These are phyloP conservation scores for Apiospora saccharicola DNA, from an alignment of 2,329 filamentous ascomycete genomes.

Conservation along the genomic window DNA sequence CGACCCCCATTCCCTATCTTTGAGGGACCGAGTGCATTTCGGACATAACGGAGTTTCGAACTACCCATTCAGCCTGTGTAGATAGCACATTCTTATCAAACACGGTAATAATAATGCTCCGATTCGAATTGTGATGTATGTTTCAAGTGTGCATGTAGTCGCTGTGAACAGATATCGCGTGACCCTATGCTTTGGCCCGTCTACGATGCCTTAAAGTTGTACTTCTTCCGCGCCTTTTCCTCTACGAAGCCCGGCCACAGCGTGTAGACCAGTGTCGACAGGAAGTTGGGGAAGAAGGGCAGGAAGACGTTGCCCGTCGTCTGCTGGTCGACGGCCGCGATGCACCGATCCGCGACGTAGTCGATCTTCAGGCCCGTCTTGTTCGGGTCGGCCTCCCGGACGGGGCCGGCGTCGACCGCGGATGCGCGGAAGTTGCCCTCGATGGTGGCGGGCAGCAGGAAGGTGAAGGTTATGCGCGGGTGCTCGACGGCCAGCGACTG, in stretches of 20 bases:
- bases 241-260: constrained; percentile 43
- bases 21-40: neutral
- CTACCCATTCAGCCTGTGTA: neutral
- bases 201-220: constrained; percentile 34
- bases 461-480: constrained; percentile 40
- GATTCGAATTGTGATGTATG: too few species aligned
- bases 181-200: too few species aligned
- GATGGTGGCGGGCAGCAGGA: constrained; percentile 43
- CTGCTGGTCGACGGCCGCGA: constrained; percentile 39
- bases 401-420: constrained; percentile 41
- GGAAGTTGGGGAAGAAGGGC: constrained; percentile 41
- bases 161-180: neutral
- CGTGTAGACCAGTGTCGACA: constrained; percentile 42
- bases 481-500: constrained; percentile 46
- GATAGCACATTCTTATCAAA: neutral
- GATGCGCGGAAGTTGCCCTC: constrained; percentile 45
- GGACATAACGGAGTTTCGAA: neutral
- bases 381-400: constrained; percentile 36
- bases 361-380: constrained; percentile 41
- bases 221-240: constrained; percentile 41
- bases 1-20: neutral
- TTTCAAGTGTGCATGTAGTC: neutral
- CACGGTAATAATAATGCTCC: neutral
- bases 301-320: constrained; percentile 39
- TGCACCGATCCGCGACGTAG: constrained; percentile 41